Conservation (phyloP, 495 filamentous ascomycete species). For the Lasiosphaeriaceae sp. region DNA sequence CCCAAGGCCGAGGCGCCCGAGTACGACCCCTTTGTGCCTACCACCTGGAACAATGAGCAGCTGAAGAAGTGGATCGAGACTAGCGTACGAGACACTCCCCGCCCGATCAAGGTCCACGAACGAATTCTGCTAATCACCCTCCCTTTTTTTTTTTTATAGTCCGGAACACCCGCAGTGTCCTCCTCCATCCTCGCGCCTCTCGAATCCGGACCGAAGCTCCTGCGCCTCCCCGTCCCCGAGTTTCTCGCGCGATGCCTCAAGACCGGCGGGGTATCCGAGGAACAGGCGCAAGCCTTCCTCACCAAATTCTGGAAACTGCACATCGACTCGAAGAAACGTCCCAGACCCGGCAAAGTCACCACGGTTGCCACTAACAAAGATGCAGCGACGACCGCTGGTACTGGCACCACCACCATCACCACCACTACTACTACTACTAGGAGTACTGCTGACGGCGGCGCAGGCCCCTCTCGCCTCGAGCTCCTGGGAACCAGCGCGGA, state of each 20-base stretch:
- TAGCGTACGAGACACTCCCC: slow-evolving; percentile 8
- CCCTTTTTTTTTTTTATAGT: slow-evolving; percentile 5
- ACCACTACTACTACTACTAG: neutral
- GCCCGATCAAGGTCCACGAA: neutral
- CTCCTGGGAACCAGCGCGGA: slow-evolving; percentile 14
- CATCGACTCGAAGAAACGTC: slow-evolving; percentile 23
- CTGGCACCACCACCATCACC: neutral
- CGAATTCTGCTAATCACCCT: neutral
- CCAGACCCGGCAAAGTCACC: too few relatives aligned
- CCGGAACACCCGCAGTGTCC: slow-evolving; percentile 15
- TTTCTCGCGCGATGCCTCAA: slow-evolving; percentile 20
- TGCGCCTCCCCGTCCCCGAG: slow-evolving; percentile 18
- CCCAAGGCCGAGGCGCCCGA: slow-evolving; percentile 4
- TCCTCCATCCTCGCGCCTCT: slow-evolving; percentile 15
- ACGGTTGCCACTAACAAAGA: too few relatives aligned
- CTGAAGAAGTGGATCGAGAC: slow-evolving; percentile 16
- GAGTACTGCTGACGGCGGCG: neutral
- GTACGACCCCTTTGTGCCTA: slow-evolving; percentile 10
- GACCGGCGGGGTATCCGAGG: slow-evolving; percentile 15
- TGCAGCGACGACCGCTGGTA: too few relatives aligned
- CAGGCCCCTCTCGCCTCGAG: neutral
- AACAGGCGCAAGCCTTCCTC: slow-evolving; percentile 31
- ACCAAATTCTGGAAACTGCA: slow-evolving; percentile 32
- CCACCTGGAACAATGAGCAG: slow-evolving; percentile 21
- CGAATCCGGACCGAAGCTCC: slow-evolving; percentile 22